phyloP scores from a whole-genome alignment of 768 basidiomycete species.

The Lentinula lateritia region DNA sequence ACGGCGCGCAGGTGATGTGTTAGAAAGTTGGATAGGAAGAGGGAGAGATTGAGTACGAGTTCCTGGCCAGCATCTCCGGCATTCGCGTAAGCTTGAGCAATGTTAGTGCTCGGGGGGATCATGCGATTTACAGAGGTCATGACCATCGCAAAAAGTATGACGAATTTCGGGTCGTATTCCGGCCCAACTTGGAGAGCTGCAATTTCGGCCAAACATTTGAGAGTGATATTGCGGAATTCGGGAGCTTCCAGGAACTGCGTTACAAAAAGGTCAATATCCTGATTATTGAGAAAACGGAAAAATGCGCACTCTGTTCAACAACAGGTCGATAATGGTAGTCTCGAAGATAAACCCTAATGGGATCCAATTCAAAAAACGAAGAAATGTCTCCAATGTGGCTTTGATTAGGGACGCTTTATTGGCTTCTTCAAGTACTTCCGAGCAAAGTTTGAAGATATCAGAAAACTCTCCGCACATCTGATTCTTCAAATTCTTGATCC shows the following conservation, averaged over 20 bases:
- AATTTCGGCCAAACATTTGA: conserved; percentile 96
- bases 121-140: conserved; percentile 97
- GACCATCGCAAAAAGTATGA: conserved; percentile 95
- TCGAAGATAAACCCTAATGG: conserved; percentile 99
- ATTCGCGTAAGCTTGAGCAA: conserved; percentile 85
- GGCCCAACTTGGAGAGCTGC: conserved; percentile 91
- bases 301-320: conserved; percentile 78
- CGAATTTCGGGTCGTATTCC: conserved; percentile 98
- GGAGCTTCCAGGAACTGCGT: conserved; percentile 90
- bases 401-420: conserved; percentile 92
- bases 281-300: conserved; percentile 6
- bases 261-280: conserved; percentile 7
- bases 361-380: conserved; percentile 98
- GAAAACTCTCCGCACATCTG: conserved; percentile 97
- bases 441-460: conserved; percentile 96
- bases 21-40: conserved; percentile 98
- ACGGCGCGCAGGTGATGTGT: conserved; percentile 91
- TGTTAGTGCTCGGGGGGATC: conserved; percentile 94
- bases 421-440: conserved; percentile 95
- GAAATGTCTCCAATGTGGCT: conserved; percentile 89
- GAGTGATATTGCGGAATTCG: conserved; percentile 94
- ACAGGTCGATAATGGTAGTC: conserved; percentile 91
- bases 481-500: conserved; percentile 96
- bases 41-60: conserved; percentile 91
- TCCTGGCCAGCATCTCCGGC: conserved; percentile 93